Percentiles rank a stretch among this genome's conserved stretches.
These are phyloP conservation scores for Mycena sp. DNA, from an alignment of 1,284 basidiomycete species.

Conservation along the genomic window DNA sequence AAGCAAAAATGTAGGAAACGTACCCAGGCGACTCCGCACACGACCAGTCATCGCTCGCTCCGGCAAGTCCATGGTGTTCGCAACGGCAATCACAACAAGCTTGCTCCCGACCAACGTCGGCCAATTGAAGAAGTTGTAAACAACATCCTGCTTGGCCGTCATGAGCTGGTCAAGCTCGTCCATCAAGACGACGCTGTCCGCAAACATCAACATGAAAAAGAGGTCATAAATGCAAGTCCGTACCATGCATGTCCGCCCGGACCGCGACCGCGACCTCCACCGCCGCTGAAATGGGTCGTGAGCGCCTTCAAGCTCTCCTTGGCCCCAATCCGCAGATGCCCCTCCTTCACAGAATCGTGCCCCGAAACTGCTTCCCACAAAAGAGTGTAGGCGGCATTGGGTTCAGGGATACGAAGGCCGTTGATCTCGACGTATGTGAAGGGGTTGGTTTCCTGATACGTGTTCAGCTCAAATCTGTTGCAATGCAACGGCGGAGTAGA, in stretches of 20 bases:
- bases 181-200: conserved; percentile 90
- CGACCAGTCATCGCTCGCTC: conserved; percentile 93
- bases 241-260: conserved; percentile 80
- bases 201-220: conserved; percentile 9
- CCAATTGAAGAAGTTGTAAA: conserved; percentile 99
- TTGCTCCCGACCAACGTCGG: conserved; percentile 89
- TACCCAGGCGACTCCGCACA: conserved; percentile 92
- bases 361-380: conserved; percentile 92
- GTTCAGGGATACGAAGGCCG: conserved; percentile 92
- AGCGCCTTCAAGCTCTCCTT: conserved; percentile 79
- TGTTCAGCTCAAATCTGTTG: neutral
- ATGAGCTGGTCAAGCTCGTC: conserved; percentile 98
- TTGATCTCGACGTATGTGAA: conserved; percentile 99
- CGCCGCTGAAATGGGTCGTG: conserved; percentile 65
- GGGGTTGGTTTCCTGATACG: conserved; percentile 82
- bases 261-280: conserved; percentile 60
- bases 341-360: conserved; percentile 68
- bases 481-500: neutral
- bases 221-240: too few relatives aligned
- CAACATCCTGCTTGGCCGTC: conserved; percentile 96
- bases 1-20: conserved; percentile 33
- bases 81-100: conserved; percentile 95
- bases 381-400: conserved; percentile 86
- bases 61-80: conserved; percentile 98
- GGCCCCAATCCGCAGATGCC: conserved; percentile 70